Evolutionary conservation across 495 filamentous ascomycete species (phyloP).

Genomic region (Bacidia rubella): DNA sequence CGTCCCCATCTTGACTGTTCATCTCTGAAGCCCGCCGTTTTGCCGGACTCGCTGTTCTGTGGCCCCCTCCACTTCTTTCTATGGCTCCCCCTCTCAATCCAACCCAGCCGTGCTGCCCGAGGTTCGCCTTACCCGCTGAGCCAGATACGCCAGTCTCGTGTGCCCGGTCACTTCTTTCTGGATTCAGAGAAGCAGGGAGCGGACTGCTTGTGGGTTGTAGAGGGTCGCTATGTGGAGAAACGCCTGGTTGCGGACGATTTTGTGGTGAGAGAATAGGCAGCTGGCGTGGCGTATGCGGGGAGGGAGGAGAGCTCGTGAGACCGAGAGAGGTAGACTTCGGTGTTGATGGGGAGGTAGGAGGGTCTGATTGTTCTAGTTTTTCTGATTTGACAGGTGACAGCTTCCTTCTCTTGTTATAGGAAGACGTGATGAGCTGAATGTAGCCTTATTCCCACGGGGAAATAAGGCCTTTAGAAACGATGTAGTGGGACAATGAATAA

Average conservation of each 20-base stretch:
- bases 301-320: slow-evolving; percentile 2
- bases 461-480: slow-evolving; percentile 17
- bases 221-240: slow-evolving; percentile 17
- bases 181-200: slow-evolving; percentile 60
- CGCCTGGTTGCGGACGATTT: slow-evolving; percentile 7
- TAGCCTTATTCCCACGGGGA: slow-evolving; percentile 19
- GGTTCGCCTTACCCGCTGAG: slow-evolving; percentile 7
- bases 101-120: slow-evolving; percentile 7
- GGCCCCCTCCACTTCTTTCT: slow-evolving; percentile 14
- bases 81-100: slow-evolving; percentile 6
- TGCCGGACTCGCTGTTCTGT: slow-evolving; percentile 14
- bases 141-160: slow-evolving; percentile 37
- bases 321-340: slow-evolving; percentile 2
- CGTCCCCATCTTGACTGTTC: slow-evolving; percentile 16
- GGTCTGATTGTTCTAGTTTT: background rate
- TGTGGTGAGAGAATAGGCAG: slow-evolving; percentile 11
- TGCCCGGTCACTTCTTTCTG: slow-evolving; percentile 53
- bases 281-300: slow-evolving; percentile 9
- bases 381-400: slow-evolving; percentile 15
- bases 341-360: background rate
- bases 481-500: background rate
- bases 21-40: slow-evolving; percentile 22
- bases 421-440: slow-evolving; percentile 18
- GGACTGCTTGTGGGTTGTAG: slow-evolving; percentile 35
- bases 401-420: slow-evolving; percentile 20